Evolutionary conservation across 805 yeast species (phyloP), one percentile per base, ranked within the genome.

Genomic region (Ascoidea rubescens): DNA sequence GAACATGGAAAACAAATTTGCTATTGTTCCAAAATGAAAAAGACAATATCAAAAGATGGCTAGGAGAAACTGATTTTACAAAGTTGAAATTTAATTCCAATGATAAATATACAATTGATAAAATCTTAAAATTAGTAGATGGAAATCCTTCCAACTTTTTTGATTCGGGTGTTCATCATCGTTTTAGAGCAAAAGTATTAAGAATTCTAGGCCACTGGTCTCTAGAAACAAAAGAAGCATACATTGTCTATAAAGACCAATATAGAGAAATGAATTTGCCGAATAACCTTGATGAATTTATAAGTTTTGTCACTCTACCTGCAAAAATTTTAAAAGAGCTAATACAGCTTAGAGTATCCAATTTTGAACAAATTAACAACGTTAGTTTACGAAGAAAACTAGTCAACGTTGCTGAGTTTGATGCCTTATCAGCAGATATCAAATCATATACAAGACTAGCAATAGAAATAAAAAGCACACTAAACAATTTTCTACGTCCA

Each of bases 351-450:
- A 75, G 97, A 57, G 70, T 91, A 48, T 8, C 14, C 14, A 10
- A 8, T 37, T 37, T 37, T 37, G 43, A 37, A 37, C 70, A 74
- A 1, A 89, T 87, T 63, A 96, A 97, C 2, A 73, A 77, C 63
- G 84, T 84, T 60, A 67, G 91, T 49, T 79, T 76, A 51, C 85
- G 84, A 59, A 96, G 96, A 1, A 89, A 97, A 0, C 79, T 90
- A 80, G 85, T 88, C 89, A 87, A 88, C 82, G 87, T 93, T 58
- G 43, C 43, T 10, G 43, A 14, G 43, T 37, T 37, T 37, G 99
- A 93, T 65, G 96, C 91, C 67, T 84, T 88, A 76, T 77, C 91
- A 55, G 89, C 80, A 48, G 96, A 88, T 63, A 84, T 91, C 63
- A 82, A 82, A 58, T 75, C 82, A 1, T 88, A 87, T 62, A 77